Conservation (phyloP, 192 early-diverging fungal genomes). For the Coemansia sp. region DNA sequence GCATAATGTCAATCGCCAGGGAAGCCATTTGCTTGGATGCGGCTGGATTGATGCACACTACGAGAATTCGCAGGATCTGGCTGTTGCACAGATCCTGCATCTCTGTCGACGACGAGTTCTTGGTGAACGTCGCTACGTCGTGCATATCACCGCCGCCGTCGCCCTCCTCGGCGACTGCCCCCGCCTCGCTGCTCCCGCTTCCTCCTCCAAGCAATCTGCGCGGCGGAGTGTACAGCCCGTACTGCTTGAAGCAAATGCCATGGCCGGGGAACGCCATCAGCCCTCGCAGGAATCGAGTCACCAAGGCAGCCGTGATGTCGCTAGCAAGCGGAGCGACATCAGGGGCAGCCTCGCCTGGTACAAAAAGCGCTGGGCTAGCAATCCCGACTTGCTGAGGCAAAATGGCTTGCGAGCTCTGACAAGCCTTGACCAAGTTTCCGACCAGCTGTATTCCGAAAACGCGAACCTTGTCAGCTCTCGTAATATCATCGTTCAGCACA, state of each 20-base stretch:
- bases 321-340: background rate
- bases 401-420: conserved; percentile 15
- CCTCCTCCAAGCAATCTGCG: background rate
- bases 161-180: background rate
- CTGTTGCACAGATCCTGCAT: conserved; percentile 46
- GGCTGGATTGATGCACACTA: conserved; percentile 29
- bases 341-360: conserved; percentile 2
- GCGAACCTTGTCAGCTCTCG: conserved; percentile 29
- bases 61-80: conserved; percentile 48
- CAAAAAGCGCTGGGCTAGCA: conserved; percentile 14
- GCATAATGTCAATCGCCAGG: conserved; percentile 38
- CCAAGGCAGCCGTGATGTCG: conserved; percentile 38
- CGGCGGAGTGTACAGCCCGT: conserved; percentile 48
- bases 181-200: background rate
- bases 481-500: conserved; percentile 26
- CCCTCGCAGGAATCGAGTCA: conserved; percentile 43
- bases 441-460: conserved; percentile 36
- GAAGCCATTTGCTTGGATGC: conserved; percentile 28
- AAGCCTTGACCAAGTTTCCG: conserved; percentile 31
- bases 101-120: conserved; percentile 6
- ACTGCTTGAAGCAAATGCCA: conserved; percentile 52
- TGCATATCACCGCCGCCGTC: conserved; percentile 4
- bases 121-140: conserved; percentile 25
- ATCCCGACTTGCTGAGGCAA: conserved; percentile 22
- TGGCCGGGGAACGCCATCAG: conserved; percentile 50